Conservation (phyloP, 2,329 filamentous ascomycete species). For the Neophaeococcomyces aloes region DNA sequence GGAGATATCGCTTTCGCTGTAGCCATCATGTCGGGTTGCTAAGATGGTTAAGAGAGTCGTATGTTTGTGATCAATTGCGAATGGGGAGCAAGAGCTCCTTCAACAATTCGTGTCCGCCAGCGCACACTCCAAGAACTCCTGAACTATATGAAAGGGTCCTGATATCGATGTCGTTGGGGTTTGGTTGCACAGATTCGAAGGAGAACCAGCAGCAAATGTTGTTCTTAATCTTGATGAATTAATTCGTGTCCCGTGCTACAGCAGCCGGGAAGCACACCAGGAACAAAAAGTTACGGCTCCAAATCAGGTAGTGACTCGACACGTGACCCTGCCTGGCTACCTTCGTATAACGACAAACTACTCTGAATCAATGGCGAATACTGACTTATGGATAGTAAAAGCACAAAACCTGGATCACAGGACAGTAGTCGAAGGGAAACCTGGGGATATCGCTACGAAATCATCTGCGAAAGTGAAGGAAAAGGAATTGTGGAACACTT, state of each 20-base stretch:
- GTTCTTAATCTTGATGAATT: not conserved
- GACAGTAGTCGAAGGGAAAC: too few species aligned
- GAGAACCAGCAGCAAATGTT: too few species aligned
- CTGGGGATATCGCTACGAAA: too few species aligned
- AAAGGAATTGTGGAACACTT: too few species aligned
- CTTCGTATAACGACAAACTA: too few species aligned
- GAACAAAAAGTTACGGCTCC: conserved; percentile 8
- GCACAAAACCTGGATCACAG: too few species aligned
- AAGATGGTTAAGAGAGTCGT: not conserved
- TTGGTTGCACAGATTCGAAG: too few species aligned
- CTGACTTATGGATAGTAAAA: too few species aligned
- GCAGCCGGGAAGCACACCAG: not conserved
- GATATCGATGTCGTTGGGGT: too few species aligned
- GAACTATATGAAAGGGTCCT: too few species aligned
- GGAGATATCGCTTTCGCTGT: conserved; percentile 6
- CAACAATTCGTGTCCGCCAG: not conserved
- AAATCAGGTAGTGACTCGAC: not conserved
- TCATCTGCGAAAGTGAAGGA: too few species aligned
- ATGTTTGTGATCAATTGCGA: not conserved
- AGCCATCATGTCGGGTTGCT: conserved; percentile 1
- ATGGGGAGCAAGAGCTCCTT: not conserved
- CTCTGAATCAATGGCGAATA: too few species aligned
- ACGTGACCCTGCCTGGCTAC: conserved; percentile 1
- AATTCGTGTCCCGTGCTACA: not conserved
- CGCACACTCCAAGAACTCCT: not conserved